A percentile compares a stretch with the other conserved stretches of the same genome.
phyloP scores from a whole-genome alignment of 352 stramenopile species.

The Globisporangium spinosum region DNA sequence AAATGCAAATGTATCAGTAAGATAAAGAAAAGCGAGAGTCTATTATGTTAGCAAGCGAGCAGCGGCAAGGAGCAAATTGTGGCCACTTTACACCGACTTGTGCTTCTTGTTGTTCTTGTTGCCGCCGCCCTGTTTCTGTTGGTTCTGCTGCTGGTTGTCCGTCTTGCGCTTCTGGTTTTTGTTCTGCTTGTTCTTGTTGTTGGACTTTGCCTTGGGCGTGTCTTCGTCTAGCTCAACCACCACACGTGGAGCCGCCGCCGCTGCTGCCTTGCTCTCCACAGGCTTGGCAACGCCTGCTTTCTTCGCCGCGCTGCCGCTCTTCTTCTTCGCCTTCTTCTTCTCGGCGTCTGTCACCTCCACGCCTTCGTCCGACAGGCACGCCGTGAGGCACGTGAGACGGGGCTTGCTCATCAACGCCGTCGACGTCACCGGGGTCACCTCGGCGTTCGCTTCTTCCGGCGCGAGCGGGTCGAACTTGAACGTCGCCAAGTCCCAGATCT shows the following conservation, averaged over 20 bases:
- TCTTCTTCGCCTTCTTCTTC: constrained; percentile 52
- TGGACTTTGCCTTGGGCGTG: constrained; percentile 1
- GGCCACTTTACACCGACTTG: constrained; percentile 6
- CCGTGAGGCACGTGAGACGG: constrained; percentile 71
- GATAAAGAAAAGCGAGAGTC: background rate
- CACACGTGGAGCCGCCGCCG: constrained; percentile 44
- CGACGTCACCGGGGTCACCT: constrained; percentile 52
- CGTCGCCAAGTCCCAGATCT: constrained; percentile 74
- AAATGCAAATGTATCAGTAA: constrained; percentile 75
- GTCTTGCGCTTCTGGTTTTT: constrained; percentile 19
- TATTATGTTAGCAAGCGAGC: background rate
- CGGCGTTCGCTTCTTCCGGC: constrained; percentile 55
- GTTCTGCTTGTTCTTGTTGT: constrained; percentile 10
- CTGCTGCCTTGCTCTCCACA: constrained; percentile 16
- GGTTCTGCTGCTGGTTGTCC: constrained; percentile 13
- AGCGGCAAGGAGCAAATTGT: background rate
- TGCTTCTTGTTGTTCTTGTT: constrained; percentile 18
- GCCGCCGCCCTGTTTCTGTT: constrained; percentile 19
- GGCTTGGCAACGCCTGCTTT: constrained; percentile 1
- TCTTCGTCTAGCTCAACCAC: constrained; percentile 62
- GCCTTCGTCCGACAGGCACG: constrained; percentile 38
- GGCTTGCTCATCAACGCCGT: constrained; percentile 66
- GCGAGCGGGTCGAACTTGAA: constrained; percentile 50
- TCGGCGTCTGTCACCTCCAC: constrained; percentile 12
- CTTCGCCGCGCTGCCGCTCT: constrained; percentile 23